A percentile compares a stretch with the other conserved stretches of the same genome.
phyloP scores from a whole-genome alignment of 768 basidiomycete genomes.

The Chlorophyllum brunneum region DNA sequence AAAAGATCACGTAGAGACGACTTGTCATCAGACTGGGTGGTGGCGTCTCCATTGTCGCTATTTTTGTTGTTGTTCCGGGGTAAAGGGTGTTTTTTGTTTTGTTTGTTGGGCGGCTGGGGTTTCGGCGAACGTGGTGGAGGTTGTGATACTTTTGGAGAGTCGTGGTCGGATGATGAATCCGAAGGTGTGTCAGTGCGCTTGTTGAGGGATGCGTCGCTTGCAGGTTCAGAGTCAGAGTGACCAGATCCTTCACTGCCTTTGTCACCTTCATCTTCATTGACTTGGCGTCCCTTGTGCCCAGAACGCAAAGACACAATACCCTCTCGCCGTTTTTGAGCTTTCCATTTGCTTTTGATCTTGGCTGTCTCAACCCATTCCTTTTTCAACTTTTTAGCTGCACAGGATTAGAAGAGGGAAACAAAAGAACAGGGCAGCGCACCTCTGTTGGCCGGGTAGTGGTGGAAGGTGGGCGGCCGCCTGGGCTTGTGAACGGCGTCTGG shows the following conservation, averaged over 20 bases:
- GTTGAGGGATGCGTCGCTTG: background rate
- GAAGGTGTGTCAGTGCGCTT: background rate
- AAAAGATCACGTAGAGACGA: constrained; percentile 56
- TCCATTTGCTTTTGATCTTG: constrained; percentile 80
- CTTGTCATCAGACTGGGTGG: constrained; percentile 17
- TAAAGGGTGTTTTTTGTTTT: constrained; percentile 15
- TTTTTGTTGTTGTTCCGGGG: constrained; percentile 11
- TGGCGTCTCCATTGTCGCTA: background rate
- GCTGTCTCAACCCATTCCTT: constrained; percentile 72
- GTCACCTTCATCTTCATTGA: constrained; percentile 17
- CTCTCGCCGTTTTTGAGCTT: constrained; percentile 56
- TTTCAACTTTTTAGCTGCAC: constrained; percentile 77
- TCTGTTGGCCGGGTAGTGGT: constrained; percentile 57
- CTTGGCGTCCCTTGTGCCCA: constrained; percentile 14
- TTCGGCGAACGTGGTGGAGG: constrained; percentile 4
- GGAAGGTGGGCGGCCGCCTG: constrained; percentile 69
- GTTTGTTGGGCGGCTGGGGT: constrained; percentile 7
- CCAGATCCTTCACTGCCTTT: constrained; percentile 13
- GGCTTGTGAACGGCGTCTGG: constrained; percentile 30
- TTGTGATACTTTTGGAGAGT: background rate
- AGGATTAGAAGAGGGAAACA: constrained; percentile 2
- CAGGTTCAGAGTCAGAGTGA: constrained; percentile 1
- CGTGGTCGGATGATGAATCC: background rate
- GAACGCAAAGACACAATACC: constrained; percentile 21
- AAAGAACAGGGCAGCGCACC: constrained; percentile 35